Evolutionary conservation across 2,329 filamentous ascomycete genomes (phyloP).

Genomic region (Coniochaeta hoffmannii): DNA sequence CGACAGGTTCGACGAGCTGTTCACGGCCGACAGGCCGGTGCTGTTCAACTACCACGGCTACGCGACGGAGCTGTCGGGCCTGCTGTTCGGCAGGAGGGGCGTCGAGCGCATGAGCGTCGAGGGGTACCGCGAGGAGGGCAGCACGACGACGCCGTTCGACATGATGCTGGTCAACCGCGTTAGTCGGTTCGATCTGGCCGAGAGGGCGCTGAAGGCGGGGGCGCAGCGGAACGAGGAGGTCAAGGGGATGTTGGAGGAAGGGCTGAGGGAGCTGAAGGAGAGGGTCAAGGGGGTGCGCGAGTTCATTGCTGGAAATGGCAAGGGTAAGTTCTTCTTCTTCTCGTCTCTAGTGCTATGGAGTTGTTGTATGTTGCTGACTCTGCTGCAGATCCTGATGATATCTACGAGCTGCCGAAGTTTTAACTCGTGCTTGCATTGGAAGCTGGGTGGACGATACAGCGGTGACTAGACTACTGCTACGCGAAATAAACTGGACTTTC

Average conservation of each 20-base stretch:
- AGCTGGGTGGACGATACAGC: no score
- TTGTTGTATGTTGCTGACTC: constrained; percentile 5
- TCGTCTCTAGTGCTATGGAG: not conserved
- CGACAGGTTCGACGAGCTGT: constrained; percentile 46
- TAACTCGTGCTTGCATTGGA: not conserved
- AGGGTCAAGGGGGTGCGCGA: constrained; percentile 39
- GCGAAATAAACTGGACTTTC: no score
- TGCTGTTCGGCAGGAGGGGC: constrained; percentile 50
- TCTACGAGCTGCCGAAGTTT: constrained; percentile 40
- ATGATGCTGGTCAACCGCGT: constrained; percentile 61
- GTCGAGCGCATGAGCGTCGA: constrained; percentile 46
- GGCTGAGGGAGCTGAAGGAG: constrained; percentile 38
- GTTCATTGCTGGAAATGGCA: constrained; percentile 44
- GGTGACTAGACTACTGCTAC: not conserved
- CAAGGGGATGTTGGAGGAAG: constrained; percentile 32
- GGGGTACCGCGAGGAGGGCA: constrained; percentile 58
- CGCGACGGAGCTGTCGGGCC: constrained; percentile 48
- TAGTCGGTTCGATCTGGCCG: constrained; percentile 52
- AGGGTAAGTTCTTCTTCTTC: constrained; percentile 31
- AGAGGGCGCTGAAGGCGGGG: constrained; percentile 42
- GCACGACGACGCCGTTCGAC: constrained; percentile 60
- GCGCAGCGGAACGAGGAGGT: constrained; percentile 40
- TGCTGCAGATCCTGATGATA: constrained; percentile 39
- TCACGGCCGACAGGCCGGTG: constrained; percentile 46
- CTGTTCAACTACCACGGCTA: constrained; percentile 66